These are phyloP conservation scores for Paragyromitra xinjiangensis DNA, from an alignment of 495 filamentous ascomycete species.

Conservation along the genomic window DNA sequence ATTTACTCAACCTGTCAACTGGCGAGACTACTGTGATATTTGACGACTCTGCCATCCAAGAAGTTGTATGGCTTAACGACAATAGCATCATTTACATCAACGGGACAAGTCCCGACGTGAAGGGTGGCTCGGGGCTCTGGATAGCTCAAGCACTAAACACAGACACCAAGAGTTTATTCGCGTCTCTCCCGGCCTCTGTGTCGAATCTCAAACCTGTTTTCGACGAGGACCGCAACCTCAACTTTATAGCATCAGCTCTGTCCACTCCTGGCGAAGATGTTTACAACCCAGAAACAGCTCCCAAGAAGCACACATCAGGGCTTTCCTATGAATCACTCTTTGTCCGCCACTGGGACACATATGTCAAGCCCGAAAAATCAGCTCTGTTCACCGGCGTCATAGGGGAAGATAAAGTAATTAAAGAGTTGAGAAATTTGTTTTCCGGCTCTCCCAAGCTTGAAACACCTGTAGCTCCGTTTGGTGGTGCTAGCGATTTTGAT, in stretches of 20 bases:
- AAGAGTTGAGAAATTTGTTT: slow-evolving; percentile 68
- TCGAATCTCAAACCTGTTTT: slow-evolving; percentile 75
- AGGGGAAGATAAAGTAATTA: slow-evolving; percentile 62
- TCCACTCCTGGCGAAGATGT: slow-evolving; percentile 70
- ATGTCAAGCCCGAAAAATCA: slow-evolving; percentile 72
- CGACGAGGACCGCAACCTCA: slow-evolving; percentile 70
- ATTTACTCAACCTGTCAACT: slow-evolving; percentile 74
- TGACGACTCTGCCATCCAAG: slow-evolving; percentile 65
- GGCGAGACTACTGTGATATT: slow-evolving; percentile 73
- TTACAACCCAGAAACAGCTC: slow-evolving; percentile 68
- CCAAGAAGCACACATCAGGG: slow-evolving; percentile 67
- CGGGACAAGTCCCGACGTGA: slow-evolving; percentile 48
- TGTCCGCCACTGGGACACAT: slow-evolving; percentile 80
- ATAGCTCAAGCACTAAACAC: slow-evolving; percentile 65
- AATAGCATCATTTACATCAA: slow-evolving; percentile 54
- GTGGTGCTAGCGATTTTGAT: slow-evolving; percentile 67
- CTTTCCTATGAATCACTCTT: slow-evolving; percentile 76
- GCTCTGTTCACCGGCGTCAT: slow-evolving; percentile 77
- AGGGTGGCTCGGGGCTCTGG: slow-evolving; percentile 66
- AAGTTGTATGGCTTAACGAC: slow-evolving; percentile 55
- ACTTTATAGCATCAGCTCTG: slow-evolving; percentile 72
- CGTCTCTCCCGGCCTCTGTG: slow-evolving; percentile 71
- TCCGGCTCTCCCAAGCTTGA: slow-evolving; percentile 64
- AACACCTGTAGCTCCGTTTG: slow-evolving; percentile 69
- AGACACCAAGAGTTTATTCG: slow-evolving; percentile 68